Evolutionary conservation across 441 rosid genomes (phyloP), one percentile per base, ranked within the genome.

Genomic region (Theobroma grandiflorum): DNA sequence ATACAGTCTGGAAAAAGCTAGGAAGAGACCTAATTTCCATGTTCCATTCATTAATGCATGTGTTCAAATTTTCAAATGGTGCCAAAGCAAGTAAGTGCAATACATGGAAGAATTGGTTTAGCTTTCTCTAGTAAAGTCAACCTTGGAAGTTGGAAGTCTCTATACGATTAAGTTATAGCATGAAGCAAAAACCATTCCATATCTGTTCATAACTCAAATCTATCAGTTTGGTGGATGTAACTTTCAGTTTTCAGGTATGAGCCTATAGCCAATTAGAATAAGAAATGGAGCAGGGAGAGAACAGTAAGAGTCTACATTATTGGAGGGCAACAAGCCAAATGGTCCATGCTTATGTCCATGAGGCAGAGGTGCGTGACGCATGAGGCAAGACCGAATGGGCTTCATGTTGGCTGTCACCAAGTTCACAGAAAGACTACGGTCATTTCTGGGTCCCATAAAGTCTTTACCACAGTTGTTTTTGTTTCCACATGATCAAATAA

Each of bases 381-480:
- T 16, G 61, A 50, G 75, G 75, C 75, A 72, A 50, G 9, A 55
- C 22, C 33, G 43, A 37, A 73, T 66, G 81, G 75, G 57, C 49
- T 59, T 76, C 83, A 76, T 22, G 71, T 61, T 49, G 65, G 22
- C 52, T 72, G 84, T 72, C 78, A 47, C 20, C 74, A 75, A 12
- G 18, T 79, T 38, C 43, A 62, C 63, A 22, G 33, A 38, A 16
- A 35, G 15, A 4, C 6, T 22, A 26, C 26, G 61, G 58, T 62
- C n/a, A 59, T 77, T 38, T 61, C 62, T 22, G 26, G 12, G 57
- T 59, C 72, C 63, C 43, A 42, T 4, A 12, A 33, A 63, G n/a
- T 63, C 68, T 63, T 33, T 18, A 35, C 8, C 4, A 22, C 26
- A 31, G 16, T 20, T 58, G 8, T 45, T 7, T 10, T 45, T 45